Conservation (phyloP, 1,139 yeast species). For the Kurtzmaniella quercitrusa region DNA sequence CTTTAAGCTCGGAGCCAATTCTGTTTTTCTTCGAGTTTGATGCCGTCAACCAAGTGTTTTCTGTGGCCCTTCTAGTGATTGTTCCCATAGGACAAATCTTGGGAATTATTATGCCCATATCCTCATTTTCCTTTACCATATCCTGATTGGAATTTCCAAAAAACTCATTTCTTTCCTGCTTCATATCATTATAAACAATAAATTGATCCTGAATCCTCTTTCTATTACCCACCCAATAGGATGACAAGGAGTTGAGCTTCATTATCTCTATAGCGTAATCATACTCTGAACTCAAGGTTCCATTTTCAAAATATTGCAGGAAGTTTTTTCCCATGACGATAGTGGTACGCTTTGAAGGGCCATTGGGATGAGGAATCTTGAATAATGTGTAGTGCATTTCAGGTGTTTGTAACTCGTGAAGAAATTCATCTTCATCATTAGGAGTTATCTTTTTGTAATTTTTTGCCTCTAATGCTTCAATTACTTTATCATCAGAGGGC, state of each 20-base stretch:
- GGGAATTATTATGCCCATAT: constrained; percentile 78
- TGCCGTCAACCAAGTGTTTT: constrained; percentile 96
- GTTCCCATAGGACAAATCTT: constrained; percentile 92
- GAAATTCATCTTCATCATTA: constrained; percentile 23
- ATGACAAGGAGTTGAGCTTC: constrained; percentile 68
- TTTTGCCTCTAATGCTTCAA: constrained; percentile 39
- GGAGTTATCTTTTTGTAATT: constrained; percentile 49
- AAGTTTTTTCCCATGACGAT: constrained; percentile 78
- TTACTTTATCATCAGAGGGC: constrained; percentile 31
- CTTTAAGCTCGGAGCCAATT: constrained; percentile 90
- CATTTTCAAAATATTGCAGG: constrained; percentile 67
- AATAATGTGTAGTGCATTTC: constrained; percentile 37
- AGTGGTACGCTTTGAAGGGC: constrained; percentile 70
- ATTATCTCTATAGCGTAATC: constrained; percentile 76
- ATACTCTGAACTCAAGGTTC: constrained; percentile 66
- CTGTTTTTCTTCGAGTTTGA: constrained; percentile 84
- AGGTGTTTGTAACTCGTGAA: constrained; percentile 21
- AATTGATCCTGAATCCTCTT: constrained; percentile 81
- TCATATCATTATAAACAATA: constrained; percentile 53
- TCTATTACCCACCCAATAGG: constrained; percentile 93
- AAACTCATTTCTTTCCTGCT: constrained; percentile 21
- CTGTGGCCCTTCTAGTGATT: constrained; percentile 92
- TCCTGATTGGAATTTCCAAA: constrained; percentile 19
- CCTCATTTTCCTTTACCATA: constrained; percentile 13
- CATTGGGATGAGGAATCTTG: constrained; percentile 90